A percentile compares a stretch with the other conserved stretches of the same genome.
These are phyloP conservation scores for Yarrowia sp. DNA, from an alignment of 805 yeast species.

Conservation along the genomic window DNA sequence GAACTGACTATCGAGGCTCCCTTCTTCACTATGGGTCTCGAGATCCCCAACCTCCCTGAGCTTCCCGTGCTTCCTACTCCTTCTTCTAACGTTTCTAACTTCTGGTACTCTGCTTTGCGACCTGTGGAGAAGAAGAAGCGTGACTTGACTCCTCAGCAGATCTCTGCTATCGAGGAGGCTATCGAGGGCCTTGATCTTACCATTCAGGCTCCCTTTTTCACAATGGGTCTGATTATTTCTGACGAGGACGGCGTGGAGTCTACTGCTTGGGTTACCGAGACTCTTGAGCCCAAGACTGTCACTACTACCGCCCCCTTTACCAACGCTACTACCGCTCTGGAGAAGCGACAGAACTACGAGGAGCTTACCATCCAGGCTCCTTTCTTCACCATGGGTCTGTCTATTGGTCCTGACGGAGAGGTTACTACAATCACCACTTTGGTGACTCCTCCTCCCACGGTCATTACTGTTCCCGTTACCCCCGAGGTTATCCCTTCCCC, in stretches of 20 bases:
- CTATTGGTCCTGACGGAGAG: constrained; percentile 7
- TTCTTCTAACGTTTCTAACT: background rate
- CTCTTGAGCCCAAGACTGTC: background rate
- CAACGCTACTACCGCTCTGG: background rate
- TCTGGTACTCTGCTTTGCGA: background rate
- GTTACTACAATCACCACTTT: background rate
- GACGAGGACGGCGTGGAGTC: background rate
- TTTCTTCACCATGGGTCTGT: constrained; percentile 11
- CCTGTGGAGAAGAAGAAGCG: background rate
- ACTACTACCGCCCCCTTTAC: background rate
- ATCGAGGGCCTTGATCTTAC: constrained; percentile 1
- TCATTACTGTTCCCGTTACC: background rate
- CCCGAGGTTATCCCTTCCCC: no score
- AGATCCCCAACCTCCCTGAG: background rate
- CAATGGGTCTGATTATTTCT: background rate
- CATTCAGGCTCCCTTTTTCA: constrained; percentile 19
- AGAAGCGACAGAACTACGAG: background rate
- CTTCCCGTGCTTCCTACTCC: background rate
- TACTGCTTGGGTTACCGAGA: background rate
- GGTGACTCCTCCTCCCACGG: background rate
- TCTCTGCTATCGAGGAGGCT: background rate
- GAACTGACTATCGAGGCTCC: constrained; percentile 9
- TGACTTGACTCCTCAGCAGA: background rate
- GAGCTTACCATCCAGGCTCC: background rate
- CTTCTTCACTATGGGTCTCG: constrained; percentile 9